phyloP scores from a whole-genome alignment of 495 filamentous ascomycete genomes.

The Cercophora newfieldiana region DNA sequence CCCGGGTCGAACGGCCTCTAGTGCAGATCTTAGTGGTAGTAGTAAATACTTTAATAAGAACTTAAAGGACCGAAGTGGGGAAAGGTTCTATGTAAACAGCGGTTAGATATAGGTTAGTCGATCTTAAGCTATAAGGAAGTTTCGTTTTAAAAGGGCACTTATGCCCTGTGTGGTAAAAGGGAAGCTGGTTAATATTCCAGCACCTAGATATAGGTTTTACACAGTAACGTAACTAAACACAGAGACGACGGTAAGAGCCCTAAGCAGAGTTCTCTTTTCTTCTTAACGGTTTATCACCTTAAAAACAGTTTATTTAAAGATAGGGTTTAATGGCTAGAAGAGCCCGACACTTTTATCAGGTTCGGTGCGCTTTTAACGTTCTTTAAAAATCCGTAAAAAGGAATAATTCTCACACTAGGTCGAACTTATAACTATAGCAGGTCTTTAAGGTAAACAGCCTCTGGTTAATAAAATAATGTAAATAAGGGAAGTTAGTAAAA shows the following conservation, averaged over 20 bases:
- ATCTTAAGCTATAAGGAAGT: too few relatives aligned
- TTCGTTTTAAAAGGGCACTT: constrained; percentile 64
- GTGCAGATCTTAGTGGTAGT: too few relatives aligned
- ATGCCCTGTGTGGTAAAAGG: constrained; percentile 62
- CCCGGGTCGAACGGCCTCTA: too few relatives aligned
- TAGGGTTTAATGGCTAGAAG: constrained; percentile 60
- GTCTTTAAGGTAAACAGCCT: constrained; percentile 73
- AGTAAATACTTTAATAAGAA: too few relatives aligned
- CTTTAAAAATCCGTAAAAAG: constrained; percentile 69
- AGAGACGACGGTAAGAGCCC: constrained; percentile 61
- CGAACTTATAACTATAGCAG: constrained; percentile 70
- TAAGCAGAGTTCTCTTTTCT: too few relatives aligned
- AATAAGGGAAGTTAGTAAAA: too few relatives aligned
- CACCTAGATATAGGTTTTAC: constrained; percentile 66
- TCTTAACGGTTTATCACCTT: constrained; percentile 59
- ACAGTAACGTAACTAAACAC: constrained; percentile 65
- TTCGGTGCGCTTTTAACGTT: constrained; percentile 65
- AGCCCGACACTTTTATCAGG: constrained; percentile 63
- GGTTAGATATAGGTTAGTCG: too few relatives aligned
- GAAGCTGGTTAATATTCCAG: constrained; percentile 71
- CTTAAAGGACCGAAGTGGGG: too few relatives aligned
- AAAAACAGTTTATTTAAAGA: constrained; percentile 60
- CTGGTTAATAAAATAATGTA: constrained; percentile 75
- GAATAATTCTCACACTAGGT: constrained; percentile 67
- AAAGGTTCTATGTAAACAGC: too few relatives aligned